A percentile compares a stretch with the other conserved stretches of the same genome.
These are phyloP conservation scores for Xerocomellus chrysenteron DNA, from an alignment of 768 basidiomycete species.

Conservation along the genomic window DNA sequence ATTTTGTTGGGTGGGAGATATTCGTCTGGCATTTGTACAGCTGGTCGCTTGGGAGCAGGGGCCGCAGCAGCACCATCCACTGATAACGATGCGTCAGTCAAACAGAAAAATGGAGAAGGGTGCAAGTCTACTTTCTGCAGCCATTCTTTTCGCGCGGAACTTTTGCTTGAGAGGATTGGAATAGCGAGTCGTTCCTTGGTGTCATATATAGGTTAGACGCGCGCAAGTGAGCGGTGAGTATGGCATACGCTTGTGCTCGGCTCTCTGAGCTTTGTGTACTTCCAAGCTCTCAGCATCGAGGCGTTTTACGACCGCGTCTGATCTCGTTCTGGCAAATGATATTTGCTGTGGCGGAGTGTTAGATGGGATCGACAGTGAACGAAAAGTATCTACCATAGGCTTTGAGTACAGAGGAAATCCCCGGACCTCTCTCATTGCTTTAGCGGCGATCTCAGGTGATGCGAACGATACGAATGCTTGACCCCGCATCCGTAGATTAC, in stretches of 20 bases:
- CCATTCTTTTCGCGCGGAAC: constrained; percentile 75
- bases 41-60: constrained; percentile 72
- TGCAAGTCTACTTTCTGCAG: constrained; percentile 63
- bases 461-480: constrained; percentile 97
- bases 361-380: not conserved
- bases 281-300: constrained; percentile 68
- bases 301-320: constrained; percentile 85
- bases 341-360: constrained; percentile 69
- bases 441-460: constrained; percentile 76
- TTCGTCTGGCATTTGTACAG: constrained; percentile 98
- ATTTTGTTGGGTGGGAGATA: constrained; percentile 99
- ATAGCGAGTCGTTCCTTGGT: constrained; percentile 72
- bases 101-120: not conserved
- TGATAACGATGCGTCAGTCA: constrained; percentile 26
- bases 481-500: constrained; percentile 94
- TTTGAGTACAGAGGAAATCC: constrained; percentile 96
- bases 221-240: not conserved
- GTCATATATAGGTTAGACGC: not conserved
- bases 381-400: constrained; percentile 71
- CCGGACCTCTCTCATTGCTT: constrained; percentile 89
- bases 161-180: constrained; percentile 90
- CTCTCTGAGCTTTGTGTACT: constrained; percentile 67
- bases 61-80: constrained; percentile 69
- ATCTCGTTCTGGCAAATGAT: constrained; percentile 84
- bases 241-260: constrained; percentile 81